These are phyloP conservation scores for Stagonosporopsis cucurbitacearum DNA, from an alignment of 2,329 filamentous ascomycete species.

Conservation along the genomic window DNA sequence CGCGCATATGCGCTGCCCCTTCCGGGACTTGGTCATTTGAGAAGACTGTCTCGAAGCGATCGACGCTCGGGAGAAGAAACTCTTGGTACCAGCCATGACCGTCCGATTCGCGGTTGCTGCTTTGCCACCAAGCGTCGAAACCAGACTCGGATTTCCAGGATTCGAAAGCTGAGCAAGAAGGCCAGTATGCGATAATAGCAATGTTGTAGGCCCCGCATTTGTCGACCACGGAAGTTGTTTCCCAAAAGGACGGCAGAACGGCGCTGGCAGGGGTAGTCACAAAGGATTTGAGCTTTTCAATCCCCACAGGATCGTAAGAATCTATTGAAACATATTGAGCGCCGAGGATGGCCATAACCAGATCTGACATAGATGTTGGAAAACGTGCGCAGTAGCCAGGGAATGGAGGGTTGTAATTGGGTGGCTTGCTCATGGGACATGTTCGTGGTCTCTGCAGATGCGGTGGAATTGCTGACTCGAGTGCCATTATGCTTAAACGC, in stretches of 20 bases:
- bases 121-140: conserved; percentile 51
- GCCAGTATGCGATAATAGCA: conserved; percentile 51
- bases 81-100: conserved; percentile 53
- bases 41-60: conserved; percentile 55
- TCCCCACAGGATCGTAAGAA: background rate
- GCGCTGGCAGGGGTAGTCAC: conserved; percentile 12
- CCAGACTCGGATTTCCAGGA: conserved; percentile 46
- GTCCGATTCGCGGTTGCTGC: conserved; percentile 32
- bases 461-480: conserved; percentile 35
- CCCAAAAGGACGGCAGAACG: conserved; percentile 37
- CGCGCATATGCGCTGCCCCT: conserved; percentile 52
- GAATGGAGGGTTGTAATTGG: conserved; percentile 39
- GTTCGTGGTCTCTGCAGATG: conserved; percentile 27
- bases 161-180: conserved; percentile 34
- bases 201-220: conserved; percentile 44
- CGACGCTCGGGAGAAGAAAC: conserved; percentile 51
- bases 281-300: conserved; percentile 26
- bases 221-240: conserved; percentile 43
- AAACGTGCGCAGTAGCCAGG: conserved; percentile 46
- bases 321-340: conserved; percentile 31
- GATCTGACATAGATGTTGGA: conserved; percentile 34
- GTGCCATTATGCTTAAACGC: conserved; percentile 13
- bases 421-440: conserved; percentile 27
- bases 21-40: conserved; percentile 49
- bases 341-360: conserved; percentile 48